Percentiles rank a stretch among this genome's conserved stretches.
Evolutionary conservation across 768 basidiomycete species (phyloP).

Genomic region (Polyporus arcularius): DNA sequence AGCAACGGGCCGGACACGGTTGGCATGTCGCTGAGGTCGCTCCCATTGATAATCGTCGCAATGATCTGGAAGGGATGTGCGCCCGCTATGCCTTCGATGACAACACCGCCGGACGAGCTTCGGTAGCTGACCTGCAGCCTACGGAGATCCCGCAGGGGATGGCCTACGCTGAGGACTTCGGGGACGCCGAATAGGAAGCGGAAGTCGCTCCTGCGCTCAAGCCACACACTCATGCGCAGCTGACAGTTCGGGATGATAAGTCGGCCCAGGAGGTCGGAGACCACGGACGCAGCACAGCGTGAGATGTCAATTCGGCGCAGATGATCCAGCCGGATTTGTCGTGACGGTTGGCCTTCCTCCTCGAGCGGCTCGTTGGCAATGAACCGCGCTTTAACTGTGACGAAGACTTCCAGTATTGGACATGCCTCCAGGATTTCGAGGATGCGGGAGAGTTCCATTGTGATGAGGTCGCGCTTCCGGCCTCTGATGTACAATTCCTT

Average conservation of each 20-base stretch:
- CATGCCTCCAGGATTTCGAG: slow-evolving; percentile 27
- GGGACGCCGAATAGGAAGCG: slow-evolving; percentile 27
- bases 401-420: slow-evolving; percentile 24
- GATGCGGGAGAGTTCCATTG: slow-evolving; percentile 24
- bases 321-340: slow-evolving; percentile 23
- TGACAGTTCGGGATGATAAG: slow-evolving; percentile 28
- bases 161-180: slow-evolving; percentile 17
- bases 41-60: slow-evolving; percentile 14
- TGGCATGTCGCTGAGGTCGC: slow-evolving; percentile 30
- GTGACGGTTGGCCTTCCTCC: slow-evolving; percentile 4
- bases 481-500: slow-evolving; percentile 26
- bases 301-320: slow-evolving; percentile 26
- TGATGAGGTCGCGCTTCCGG: slow-evolving; percentile 24
- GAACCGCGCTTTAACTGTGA: slow-evolving; percentile 24
- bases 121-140: slow-evolving; percentile 26
- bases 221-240: slow-evolving; percentile 24
- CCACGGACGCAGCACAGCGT: slow-evolving; percentile 22
- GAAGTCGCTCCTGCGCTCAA: slow-evolving; percentile 27
- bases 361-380: slow-evolving; percentile 19
- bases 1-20: slow-evolving; percentile 26
- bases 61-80: slow-evolving; percentile 26
- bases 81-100: slow-evolving; percentile 21
- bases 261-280: slow-evolving; percentile 21
- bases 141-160: slow-evolving; percentile 26
- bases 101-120: slow-evolving; percentile 20